phyloP scores from a whole-genome alignment of 1,139 yeast genomes.

The Zygotorulaspora mrakii region DNA sequence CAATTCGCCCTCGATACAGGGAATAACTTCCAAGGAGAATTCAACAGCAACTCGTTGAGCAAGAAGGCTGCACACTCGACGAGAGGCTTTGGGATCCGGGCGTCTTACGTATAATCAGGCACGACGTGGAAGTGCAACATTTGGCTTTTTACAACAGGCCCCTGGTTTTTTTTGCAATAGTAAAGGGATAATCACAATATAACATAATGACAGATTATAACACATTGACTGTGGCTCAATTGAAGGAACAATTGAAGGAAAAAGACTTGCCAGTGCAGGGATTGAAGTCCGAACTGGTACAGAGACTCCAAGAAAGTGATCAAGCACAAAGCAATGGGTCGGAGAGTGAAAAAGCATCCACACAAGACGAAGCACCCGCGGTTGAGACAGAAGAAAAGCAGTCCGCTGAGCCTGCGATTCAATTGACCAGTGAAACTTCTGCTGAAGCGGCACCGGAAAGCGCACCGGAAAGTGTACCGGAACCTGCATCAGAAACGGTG shows the following conservation, averaged over 20 bases:
- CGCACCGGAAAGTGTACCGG: slow-evolving; percentile 9
- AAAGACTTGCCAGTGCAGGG: slow-evolving; percentile 73
- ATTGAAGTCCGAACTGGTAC: slow-evolving; percentile 76
- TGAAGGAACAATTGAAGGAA: slow-evolving; percentile 69
- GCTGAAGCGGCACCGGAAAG: slow-evolving; percentile 5
- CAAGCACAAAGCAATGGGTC: slow-evolving; percentile 22
- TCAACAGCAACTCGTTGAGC: too few species aligned
- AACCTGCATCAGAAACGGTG: slow-evolving; percentile 8
- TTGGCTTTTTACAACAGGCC: too few species aligned
- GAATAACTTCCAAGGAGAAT: too few species aligned
- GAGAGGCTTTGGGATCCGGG: too few species aligned
- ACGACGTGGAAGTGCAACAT: too few species aligned
- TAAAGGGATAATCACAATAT: too few species aligned
- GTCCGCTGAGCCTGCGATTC: neutral
- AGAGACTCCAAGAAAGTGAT: slow-evolving; percentile 51
- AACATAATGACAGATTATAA: slow-evolving; percentile 58
- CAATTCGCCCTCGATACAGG: too few species aligned
- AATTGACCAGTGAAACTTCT: slow-evolving; percentile 10
- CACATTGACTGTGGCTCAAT: slow-evolving; percentile 72
- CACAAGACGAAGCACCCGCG: neutral
- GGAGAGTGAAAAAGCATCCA: slow-evolving; percentile 2
- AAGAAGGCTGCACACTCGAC: too few species aligned
- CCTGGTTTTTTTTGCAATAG: too few species aligned
- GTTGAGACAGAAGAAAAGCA: neutral
- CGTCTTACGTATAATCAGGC: too few species aligned